Percentiles rank a stretch among this genome's conserved stretches.
phyloP scores from a whole-genome alignment of 768 basidiomycete species.

The Podaxis pistillaris region DNA sequence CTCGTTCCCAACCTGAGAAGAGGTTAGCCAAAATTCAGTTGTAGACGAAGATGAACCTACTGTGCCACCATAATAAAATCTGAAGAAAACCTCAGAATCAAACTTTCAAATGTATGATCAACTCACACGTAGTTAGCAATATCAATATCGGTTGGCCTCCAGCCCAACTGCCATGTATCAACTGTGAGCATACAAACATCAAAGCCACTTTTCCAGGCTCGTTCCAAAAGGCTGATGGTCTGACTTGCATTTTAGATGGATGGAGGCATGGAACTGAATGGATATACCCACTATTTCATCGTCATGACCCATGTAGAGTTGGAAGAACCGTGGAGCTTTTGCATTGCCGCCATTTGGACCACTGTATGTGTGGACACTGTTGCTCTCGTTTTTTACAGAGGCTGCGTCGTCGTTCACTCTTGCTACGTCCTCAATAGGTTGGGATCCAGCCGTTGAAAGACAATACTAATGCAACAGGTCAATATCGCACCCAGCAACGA shows the following conservation, averaged over 20 bases:
- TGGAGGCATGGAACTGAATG: background rate
- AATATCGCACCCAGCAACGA: slow-evolving; percentile 12
- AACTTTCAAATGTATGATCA: background rate
- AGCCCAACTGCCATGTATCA: slow-evolving; percentile 51
- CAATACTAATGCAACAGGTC: slow-evolving; percentile 34
- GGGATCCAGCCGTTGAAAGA: slow-evolving; percentile 49
- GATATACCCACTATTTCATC: slow-evolving; percentile 41
- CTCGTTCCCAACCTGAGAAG: slow-evolving; percentile 40
- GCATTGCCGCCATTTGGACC: slow-evolving; percentile 28
- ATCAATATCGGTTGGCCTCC: slow-evolving; percentile 48
- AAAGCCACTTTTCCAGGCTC: slow-evolving; percentile 47
- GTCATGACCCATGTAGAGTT: slow-evolving; percentile 55
- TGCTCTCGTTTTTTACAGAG: slow-evolving; percentile 32
- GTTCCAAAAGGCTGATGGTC: slow-evolving; percentile 44
- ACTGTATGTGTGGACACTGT: slow-evolving; percentile 31
- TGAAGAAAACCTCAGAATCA: slow-evolving; percentile 13
- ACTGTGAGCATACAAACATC: slow-evolving; percentile 45
- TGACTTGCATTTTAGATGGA: slow-evolving; percentile 9
- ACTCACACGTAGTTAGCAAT: slow-evolving; percentile 47
- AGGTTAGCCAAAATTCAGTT: background rate
- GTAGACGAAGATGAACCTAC: slow-evolving; percentile 13
- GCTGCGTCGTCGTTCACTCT: slow-evolving; percentile 43
- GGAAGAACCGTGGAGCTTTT: slow-evolving; percentile 48
- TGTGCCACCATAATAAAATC: slow-evolving; percentile 39
- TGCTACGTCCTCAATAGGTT: slow-evolving; percentile 51